phyloP scores from a whole-genome alignment of 768 basidiomycete species.

The Boletus rex-veris region DNA sequence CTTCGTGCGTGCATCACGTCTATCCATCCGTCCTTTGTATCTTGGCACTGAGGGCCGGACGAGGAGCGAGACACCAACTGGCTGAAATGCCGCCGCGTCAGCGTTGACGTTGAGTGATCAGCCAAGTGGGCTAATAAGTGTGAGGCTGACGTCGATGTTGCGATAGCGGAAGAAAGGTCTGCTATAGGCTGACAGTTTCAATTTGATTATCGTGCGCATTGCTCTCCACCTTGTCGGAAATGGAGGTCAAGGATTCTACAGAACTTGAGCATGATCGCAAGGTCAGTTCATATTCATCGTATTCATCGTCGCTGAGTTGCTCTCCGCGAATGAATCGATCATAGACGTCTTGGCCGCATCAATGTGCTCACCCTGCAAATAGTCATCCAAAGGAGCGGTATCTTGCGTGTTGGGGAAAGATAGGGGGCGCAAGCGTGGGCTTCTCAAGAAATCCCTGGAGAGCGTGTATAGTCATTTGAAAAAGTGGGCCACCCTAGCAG shows the following conservation, averaged over 20 bases:
- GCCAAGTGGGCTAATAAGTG: slow-evolving; percentile 56
- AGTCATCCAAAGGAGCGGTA: slow-evolving; percentile 3
- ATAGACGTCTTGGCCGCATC: slow-evolving; percentile 45
- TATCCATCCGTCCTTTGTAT: slow-evolving; percentile 25
- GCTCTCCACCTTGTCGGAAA: slow-evolving; percentile 31
- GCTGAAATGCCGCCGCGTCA: slow-evolving; percentile 47
- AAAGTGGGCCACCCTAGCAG: slow-evolving; percentile 27
- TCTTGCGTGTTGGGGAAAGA: slow-evolving; percentile 7
- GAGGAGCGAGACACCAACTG: slow-evolving; percentile 32
- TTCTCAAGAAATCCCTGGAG: slow-evolving; percentile 18
- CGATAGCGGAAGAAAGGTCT: slow-evolving; percentile 45
- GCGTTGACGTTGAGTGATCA: slow-evolving; percentile 39
- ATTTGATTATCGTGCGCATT: slow-evolving; percentile 24
- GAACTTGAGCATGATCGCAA: slow-evolving; percentile 21
- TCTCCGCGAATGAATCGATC: slow-evolving; percentile 61
- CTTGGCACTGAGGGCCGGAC: slow-evolving; percentile 2
- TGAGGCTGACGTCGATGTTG: slow-evolving; percentile 36
- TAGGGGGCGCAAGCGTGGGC: slow-evolving; percentile 7
- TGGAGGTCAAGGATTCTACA: slow-evolving; percentile 22
- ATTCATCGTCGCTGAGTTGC: slow-evolving; percentile 47
- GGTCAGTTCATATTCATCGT: slow-evolving; percentile 35
- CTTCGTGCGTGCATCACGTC: slow-evolving; percentile 29
- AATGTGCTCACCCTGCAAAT: slow-evolving; percentile 8
- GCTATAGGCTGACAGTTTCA: slow-evolving; percentile 51
- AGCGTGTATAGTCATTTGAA: slow-evolving; percentile 19